A percentile compares a stretch with the other conserved stretches of the same genome.
Conservation (phyloP, 148 eudicot species). For the Cornus kousa region DNA sequence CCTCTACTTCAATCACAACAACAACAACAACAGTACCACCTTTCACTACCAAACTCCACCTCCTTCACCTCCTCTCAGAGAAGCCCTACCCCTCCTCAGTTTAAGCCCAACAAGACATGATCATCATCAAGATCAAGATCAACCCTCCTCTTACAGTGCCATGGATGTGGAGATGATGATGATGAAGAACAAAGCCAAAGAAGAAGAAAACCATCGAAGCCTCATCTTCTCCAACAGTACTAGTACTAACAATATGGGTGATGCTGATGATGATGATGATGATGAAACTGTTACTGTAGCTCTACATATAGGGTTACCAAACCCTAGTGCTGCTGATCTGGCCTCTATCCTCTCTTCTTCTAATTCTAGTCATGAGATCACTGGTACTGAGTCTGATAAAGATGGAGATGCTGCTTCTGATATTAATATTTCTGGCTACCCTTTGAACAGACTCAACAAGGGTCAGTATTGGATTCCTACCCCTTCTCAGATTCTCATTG, state of each 20-base stretch:
- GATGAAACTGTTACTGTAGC: slow-evolving; percentile 61
- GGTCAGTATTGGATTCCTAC: slow-evolving; percentile 99
- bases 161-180: neutral
- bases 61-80: slow-evolving; percentile 54
- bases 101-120: slow-evolving; percentile 30
- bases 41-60: slow-evolving; percentile 22
- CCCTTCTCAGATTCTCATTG: slow-evolving; percentile 91
- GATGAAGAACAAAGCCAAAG: neutral
- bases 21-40: neutral
- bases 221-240: neutral
- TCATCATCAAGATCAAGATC: slow-evolving; percentile 2
- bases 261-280: slow-evolving; percentile 26
- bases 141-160: slow-evolving; percentile 11
- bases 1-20: slow-evolving; percentile 6
- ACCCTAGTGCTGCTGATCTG: slow-evolving; percentile 81
- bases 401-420: slow-evolving; percentile 21
- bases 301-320: slow-evolving; percentile 86
- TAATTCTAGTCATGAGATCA: neutral
- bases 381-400: neutral
- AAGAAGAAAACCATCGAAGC: neutral
- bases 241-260: slow-evolving; percentile 9
- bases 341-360: slow-evolving; percentile 39
- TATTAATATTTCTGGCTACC: slow-evolving; percentile 25
- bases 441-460: slow-evolving; percentile 53
- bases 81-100: slow-evolving; percentile 65